Base-by-base conservation (phyloP, 1,139 yeast species). In the Hyphopichia pseudoburtonii region DNA sequence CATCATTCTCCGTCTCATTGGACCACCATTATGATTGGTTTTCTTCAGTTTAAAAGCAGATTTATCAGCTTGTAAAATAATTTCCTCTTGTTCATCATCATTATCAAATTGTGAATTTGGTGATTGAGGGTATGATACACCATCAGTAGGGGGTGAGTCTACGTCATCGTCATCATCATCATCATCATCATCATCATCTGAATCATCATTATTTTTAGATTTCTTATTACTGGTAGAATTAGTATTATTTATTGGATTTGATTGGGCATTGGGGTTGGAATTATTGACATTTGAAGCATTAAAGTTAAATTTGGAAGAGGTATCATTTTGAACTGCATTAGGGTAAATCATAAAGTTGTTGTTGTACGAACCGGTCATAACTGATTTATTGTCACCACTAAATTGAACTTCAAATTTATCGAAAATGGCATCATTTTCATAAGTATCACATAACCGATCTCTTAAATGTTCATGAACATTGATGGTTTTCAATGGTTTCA, bases 341-440 rank as follows among this genome's bases (percentile, higher is more conserved):
- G 97, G 97, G 66, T 89, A 92, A 51, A 94, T 87, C 95, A 89
- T 88, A 61, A 94, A 92, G 66, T 89, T 90, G 67, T 92, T 92
- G 64, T 90, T 89, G 72, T 94, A 94, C 34, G 97, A 86, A 39
- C 99, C 99, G 17, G 98, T 90, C 94, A 94, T 87, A 44, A 92
- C 83, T 40, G 90, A 81, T 60, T 82, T 82, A 56, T 88, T 86
- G 64, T 94, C 97, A 33, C 98, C 98, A 50, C 90, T 78, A 57
- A 92, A 89, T 51, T 85, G 95, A 42, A 89, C 96, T 70, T 92
- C 98, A 64, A 94, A 94, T 72, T 92, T 94, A 71, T 94, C 98
- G 67, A 94, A 94, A 43, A 94, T 94, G 35, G 97, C 96, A 66
- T 94, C 98, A 61, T 90, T 90, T 62, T 94, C 99, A 67, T 94